These are phyloP conservation scores for Sanghuangporus weigelae DNA, from an alignment of 1,284 basidiomycete genomes.

Conservation along the genomic window DNA sequence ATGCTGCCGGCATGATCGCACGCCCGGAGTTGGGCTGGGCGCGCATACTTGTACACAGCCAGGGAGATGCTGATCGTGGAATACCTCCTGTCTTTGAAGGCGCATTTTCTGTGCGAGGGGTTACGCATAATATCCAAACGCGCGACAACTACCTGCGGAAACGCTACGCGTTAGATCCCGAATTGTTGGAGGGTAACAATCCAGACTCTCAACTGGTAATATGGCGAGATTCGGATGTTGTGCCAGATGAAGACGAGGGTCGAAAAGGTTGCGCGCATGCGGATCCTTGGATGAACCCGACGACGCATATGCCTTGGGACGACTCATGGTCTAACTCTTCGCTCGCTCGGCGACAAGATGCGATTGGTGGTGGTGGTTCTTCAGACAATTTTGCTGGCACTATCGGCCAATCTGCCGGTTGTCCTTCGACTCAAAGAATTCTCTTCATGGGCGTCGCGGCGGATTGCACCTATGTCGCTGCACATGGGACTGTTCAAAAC, in stretches of 20 bases:
- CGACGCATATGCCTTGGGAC: slow-evolving; percentile 36
- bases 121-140: slow-evolving; percentile 71
- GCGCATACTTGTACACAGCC: slow-evolving; percentile 63
- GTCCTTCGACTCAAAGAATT: slow-evolving; percentile 69
- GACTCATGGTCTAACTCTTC: slow-evolving; percentile 23
- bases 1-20: slow-evolving; percentile 46
- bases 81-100: slow-evolving; percentile 67
- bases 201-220: slow-evolving; percentile 57
- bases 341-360: slow-evolving; percentile 48
- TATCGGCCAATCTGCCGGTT: slow-evolving; percentile 69
- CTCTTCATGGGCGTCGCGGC: slow-evolving; percentile 86
- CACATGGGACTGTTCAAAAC: slow-evolving; percentile 56
- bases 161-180: slow-evolving; percentile 55
- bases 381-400: slow-evolving; percentile 56
- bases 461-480: slow-evolving; percentile 74
- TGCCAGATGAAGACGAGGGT: slow-evolving; percentile 44
- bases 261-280: slow-evolving; percentile 63
- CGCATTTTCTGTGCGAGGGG: slow-evolving; percentile 64
- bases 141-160: slow-evolving; percentile 65
- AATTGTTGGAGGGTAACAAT: slow-evolving; percentile 26
- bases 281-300: slow-evolving; percentile 50
- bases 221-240: slow-evolving; percentile 64
- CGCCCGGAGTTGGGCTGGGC: slow-evolving; percentile 60
- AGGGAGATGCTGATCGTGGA: slow-evolving; percentile 46
- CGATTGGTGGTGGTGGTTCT: slow-evolving; percentile 42